Evolutionary conservation across 768 basidiomycete species (phyloP).

Genomic region (Boletus eberwhitei): DNA sequence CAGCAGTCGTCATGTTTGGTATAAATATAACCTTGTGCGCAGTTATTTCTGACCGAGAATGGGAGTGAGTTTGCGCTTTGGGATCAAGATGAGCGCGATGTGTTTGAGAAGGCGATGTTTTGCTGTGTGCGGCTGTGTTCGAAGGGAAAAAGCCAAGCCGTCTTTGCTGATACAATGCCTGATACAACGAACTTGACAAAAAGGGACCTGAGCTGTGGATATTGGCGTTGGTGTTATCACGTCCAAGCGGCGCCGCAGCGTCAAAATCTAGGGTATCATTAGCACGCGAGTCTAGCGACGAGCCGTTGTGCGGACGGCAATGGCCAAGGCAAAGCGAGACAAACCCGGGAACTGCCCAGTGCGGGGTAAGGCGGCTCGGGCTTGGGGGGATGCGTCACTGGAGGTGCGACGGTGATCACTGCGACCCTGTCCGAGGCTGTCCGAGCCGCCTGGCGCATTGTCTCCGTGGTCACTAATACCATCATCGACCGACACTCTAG

Average conservation of each 20-base stretch:
- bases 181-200: slow-evolving; percentile 10
- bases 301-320: slow-evolving; percentile 3
- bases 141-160: slow-evolving; percentile 27
- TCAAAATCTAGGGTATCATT: slow-evolving; percentile 15
- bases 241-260: slow-evolving; percentile 2
- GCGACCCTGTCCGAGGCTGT: slow-evolving; percentile 7
- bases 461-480: slow-evolving; percentile 7
- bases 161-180: slow-evolving; percentile 33
- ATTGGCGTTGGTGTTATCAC: slow-evolving; percentile 9
- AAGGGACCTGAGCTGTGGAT: slow-evolving; percentile 12
- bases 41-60: slow-evolving; percentile 37
- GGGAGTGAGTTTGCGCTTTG: slow-evolving; percentile 37
- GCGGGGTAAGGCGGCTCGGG: slow-evolving; percentile 32
- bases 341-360: slow-evolving; percentile 19
- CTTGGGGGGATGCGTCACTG: slow-evolving; percentile 49
- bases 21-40: slow-evolving; percentile 13
- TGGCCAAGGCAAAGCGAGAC: slow-evolving; percentile 10
- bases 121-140: slow-evolving; percentile 39
- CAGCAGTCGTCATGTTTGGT: slow-evolving; percentile 26
- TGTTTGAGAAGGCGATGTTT: slow-evolving; percentile 28
- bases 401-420: slow-evolving; percentile 34
- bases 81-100: slow-evolving; percentile 28
- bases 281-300: slow-evolving; percentile 6
- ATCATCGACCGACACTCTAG: slow-evolving; percentile 4
- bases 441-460: slow-evolving; percentile 1